Evolutionary conservation across 176 grass and related monocot species (phyloP).

Genomic region (Aegilops tauschii): DNA sequence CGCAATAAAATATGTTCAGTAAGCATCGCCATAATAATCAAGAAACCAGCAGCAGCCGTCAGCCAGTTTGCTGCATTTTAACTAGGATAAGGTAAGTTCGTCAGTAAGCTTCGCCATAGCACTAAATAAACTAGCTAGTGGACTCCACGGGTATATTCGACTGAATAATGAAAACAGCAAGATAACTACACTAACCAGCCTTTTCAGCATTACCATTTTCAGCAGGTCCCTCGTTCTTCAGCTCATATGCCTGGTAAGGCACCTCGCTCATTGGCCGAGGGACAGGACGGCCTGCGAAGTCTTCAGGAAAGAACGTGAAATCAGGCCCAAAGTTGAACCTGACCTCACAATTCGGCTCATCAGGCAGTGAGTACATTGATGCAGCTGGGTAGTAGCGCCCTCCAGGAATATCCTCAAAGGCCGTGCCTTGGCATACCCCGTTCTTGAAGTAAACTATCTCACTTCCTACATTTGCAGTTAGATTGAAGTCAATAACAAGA

Average conservation of each 20-base stretch:
- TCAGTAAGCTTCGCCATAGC: not conserved
- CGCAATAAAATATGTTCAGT: not conserved
- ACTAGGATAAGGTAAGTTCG: not conserved
- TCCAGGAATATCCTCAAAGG: slow-evolving; percentile 78
- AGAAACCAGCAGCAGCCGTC: not conserved
- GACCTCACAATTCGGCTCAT: slow-evolving; percentile 74
- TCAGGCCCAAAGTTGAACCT: slow-evolving; percentile 87
- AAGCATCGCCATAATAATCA: not conserved
- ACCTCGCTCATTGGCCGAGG: slow-evolving; percentile 75
- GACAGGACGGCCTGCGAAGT: slow-evolving; percentile 53
- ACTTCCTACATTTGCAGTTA: slow-evolving; percentile 55
- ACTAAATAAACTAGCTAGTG: not conserved
- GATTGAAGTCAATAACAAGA: not conserved
- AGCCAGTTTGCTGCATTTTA: not conserved
- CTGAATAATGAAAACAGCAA: not conserved
- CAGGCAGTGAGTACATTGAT: slow-evolving; percentile 81
- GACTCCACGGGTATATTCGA: not conserved
- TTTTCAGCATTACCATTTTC: slow-evolving; percentile 78
- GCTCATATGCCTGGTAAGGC: slow-evolving; percentile 52
- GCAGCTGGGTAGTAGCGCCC: slow-evolving; percentile 82
- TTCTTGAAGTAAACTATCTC: slow-evolving; percentile 95
- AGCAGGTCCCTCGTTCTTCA: slow-evolving; percentile 51
- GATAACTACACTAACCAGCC: slow-evolving; percentile 39
- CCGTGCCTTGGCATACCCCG: slow-evolving; percentile 64
- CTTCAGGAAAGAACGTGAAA: slow-evolving; percentile 66